Evolutionary conservation across 352 stramenopile genomes (phyloP), one percentile per base, ranked within the genome.

Genomic region (Globisporangium camurandrum): DNA sequence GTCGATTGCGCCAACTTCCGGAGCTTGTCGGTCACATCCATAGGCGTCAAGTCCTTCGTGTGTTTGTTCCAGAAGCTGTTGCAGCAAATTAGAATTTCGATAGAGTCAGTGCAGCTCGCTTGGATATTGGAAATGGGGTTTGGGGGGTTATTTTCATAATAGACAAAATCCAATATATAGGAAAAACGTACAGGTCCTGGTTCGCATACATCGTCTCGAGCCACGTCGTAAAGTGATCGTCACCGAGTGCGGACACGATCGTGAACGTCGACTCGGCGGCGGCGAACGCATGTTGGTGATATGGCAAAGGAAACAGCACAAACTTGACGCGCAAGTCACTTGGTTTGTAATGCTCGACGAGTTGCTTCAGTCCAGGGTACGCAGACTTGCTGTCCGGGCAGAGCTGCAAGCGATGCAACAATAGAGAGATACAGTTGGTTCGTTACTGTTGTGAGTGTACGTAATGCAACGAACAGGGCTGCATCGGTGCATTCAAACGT

Each of bases 181-280:
- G 36, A 4, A 22, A 10, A 4, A 63, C 62, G 57, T 77, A 87
- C 67, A 75, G 67, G 30, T 87, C 78, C 47, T 92, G 81, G 53
- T 88, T 84, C 22, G 66, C 62, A 57, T 92, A 92, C 20, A 92
- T 71, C 8, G 69, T 74, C 58, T 92, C 81, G 40, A 92, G 72
- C 81, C 81, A 92, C 41, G 64, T 48, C n/a, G 46, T 67, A 47
- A 92, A 92, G 7, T 52, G 49, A 41, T 67, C 45, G 23, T 85
- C 71, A 14, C 77, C 77, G 34, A 89, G 54, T 20, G 66, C 66
- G 10, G 63, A 53, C 5, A 75, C 85, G 62, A 92, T 74, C 33
- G 77, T 82, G 53, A 82, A 87, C 12, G 70, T 62, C 12, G 74
- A 54, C 51, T 89, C 76, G 39, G 78, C 75, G 9, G 69, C 64